Percentiles rank a stretch among this genome's conserved stretches.
These are phyloP conservation scores for Phoma herbarum DNA, from an alignment of 2,329 filamentous ascomycete genomes.

Conservation along the genomic window DNA sequence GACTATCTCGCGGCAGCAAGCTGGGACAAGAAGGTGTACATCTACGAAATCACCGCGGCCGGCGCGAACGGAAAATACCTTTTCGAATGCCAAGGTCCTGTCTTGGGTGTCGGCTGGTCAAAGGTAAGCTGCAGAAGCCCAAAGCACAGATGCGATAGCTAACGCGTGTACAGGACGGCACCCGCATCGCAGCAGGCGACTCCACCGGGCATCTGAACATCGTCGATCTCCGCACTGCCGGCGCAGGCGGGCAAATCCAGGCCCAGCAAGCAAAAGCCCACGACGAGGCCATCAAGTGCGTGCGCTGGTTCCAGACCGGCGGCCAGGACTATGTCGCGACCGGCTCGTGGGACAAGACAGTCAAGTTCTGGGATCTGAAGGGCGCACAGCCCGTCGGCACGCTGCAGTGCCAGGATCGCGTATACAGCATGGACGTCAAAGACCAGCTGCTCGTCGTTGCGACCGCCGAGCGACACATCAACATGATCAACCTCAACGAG, in stretches of 20 bases:
- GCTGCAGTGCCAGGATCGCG: conserved; percentile 75
- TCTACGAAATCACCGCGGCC: conserved; percentile 90
- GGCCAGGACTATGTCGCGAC: conserved; percentile 86
- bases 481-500: conserved; percentile 89
- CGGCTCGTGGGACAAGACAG: conserved; percentile 88
- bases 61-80: conserved; percentile 84
- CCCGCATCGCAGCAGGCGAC: conserved; percentile 84
- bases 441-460: conserved; percentile 89
- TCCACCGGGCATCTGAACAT: conserved; percentile 91
- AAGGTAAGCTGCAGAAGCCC: conserved; percentile 66
- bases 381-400: conserved; percentile 68
- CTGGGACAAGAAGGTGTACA: conserved; percentile 98
- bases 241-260: conserved; percentile 34
- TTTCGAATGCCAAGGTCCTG: conserved; percentile 83
- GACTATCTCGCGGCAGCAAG: conserved; percentile 90
- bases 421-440: conserved; percentile 92
- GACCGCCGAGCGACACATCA: conserved; percentile 95
- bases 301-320: conserved; percentile 69
- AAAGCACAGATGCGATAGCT: conserved; percentile 12
- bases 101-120: conserved; percentile 86
- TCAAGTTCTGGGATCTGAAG: conserved; percentile 89
- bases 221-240: conserved; percentile 74
- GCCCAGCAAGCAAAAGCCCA: conserved; percentile 72
- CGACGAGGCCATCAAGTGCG: conserved; percentile 80
- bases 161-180: conserved; percentile 74